Conservation (phyloP, 306 rosid species). For the Malus fusca region DNA sequence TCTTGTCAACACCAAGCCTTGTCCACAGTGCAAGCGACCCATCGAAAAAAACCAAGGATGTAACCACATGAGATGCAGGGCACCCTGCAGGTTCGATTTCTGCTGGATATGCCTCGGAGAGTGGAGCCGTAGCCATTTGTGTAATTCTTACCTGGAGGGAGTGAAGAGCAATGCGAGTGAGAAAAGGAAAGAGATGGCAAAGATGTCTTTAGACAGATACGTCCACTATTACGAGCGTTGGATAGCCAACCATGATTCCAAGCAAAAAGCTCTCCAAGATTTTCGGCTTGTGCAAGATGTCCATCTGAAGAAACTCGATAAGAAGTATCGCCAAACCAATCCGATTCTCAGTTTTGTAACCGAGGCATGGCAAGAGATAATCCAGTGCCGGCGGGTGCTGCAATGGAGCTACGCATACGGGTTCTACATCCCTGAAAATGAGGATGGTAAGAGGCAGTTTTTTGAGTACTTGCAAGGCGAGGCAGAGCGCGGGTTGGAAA, state of each 20-base stretch:
- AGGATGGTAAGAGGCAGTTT: constrained; percentile 15
- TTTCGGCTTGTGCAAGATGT: constrained; percentile 8
- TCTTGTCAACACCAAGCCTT: constrained; percentile 80
- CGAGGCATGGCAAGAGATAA: constrained; percentile 34
- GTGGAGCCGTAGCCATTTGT: constrained; percentile 63
- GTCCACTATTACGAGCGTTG: constrained; percentile 34
- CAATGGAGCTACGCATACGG: constrained; percentile 50
- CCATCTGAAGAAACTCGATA: constrained; percentile 21
- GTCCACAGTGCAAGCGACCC: constrained; percentile 87
- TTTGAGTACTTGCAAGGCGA: constrained; percentile 21
- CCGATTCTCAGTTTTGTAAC: constrained; percentile 22
- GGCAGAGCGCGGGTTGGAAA: constrained; percentile 29
- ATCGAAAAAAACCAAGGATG: constrained; percentile 87
- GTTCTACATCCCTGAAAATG: constrained; percentile 27
- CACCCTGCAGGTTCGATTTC: constrained; percentile 78
- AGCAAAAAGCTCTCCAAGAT: constrained; percentile 17
- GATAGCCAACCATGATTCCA: constrained; percentile 30
- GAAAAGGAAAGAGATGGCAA: constrained; percentile 16
- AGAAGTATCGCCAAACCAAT: constrained; percentile 12
- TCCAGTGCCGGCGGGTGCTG: constrained; percentile 40
- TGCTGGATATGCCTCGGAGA: constrained; percentile 84
- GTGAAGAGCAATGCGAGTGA: not conserved
- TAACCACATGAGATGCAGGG: constrained; percentile 85
- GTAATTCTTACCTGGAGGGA: constrained; percentile 34
- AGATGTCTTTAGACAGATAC: constrained; percentile 22